Evolutionary conservation across 2,329 filamentous ascomycete species (phyloP), one percentile per base, ranked within the genome.

Genomic region (Pseudocercospora pini-densiflorae): DNA sequence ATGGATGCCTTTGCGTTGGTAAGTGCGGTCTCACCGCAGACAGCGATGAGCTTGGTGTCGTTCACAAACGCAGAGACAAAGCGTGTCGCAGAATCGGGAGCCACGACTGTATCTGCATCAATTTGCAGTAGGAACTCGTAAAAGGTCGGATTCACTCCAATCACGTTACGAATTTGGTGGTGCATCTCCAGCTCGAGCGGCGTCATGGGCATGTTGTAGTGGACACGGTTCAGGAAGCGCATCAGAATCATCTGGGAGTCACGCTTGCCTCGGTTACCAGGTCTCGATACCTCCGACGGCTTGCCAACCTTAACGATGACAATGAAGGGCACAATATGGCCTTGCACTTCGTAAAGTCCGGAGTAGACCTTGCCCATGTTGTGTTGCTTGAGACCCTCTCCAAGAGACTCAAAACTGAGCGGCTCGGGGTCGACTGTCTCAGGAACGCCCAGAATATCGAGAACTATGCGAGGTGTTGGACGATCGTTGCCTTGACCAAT

Each of bases 291-390:
- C 78, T 92, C 90, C n/a, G 89, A 90, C 21, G 89, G 89, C 79
- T 91, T 92, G 82, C 95, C 95, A 72, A 98, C 89, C 85, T 99
- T 99, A 81, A 98, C 94, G 54, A 99, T 86, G 61, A 99, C 95
- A 78, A 99, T 79, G 87, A 97, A 99, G 23, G 95, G 95, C 54
- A 99, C 95, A 72, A 99, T 98, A 77, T 99, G 94, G 70, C 95
- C 95, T 77, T 97, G 92, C 6, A 97, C 94, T 81, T 99, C 95
- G 79, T 99, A 99, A 5, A 99, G 85, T 76, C 95, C 95, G 21
- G 95, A 97, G 81, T 99, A 99, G 71, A 97, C 89, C 81, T 99
- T 99, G 80, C 92, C 95, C 94, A 98, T 98, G 80, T 99, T 99
- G 84, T 98, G 95, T 80, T 98, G 95, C 82, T 97, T 97, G 81